These are phyloP conservation scores for Sporothrix luriei DNA, from an alignment of 2,329 filamentous ascomycete species.

Conservation along the genomic window DNA sequence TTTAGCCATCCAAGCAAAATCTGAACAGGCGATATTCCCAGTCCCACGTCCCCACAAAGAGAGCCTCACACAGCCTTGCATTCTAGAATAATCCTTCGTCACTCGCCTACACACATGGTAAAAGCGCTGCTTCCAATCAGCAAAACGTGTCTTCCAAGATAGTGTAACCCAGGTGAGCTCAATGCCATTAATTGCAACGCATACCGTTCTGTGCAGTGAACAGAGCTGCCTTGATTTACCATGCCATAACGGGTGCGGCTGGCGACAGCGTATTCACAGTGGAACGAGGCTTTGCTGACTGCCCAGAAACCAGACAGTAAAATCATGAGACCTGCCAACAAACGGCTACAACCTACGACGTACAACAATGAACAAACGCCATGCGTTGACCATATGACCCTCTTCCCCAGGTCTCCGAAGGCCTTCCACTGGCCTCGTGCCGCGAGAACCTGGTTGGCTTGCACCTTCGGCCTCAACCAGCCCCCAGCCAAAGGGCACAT, in stretches of 20 bases:
- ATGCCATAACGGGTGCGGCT: not conserved
- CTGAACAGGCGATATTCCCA: not conserved
- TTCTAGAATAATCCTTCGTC: not conserved
- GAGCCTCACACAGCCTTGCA: not conserved
- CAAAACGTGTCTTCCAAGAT: not conserved
- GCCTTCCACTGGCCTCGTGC: not conserved
- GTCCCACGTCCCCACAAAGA: not conserved
- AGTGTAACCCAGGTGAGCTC: not conserved
- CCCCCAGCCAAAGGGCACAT: not conserved
- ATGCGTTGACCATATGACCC: not conserved
- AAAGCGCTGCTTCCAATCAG: not conserved
- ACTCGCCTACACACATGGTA: too few relatives aligned
- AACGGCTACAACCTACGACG: too few relatives aligned
- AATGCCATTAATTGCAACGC: too few relatives aligned
- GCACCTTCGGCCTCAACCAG: not conserved
- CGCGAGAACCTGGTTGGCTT: not conserved
- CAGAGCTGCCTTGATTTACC: not conserved
- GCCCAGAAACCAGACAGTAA: not conserved
- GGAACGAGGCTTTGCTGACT: not conserved
- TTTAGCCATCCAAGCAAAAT: not conserved
- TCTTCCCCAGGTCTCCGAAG: not conserved
- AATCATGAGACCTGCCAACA: not conserved
- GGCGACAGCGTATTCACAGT: not conserved
- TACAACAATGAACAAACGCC: not conserved
- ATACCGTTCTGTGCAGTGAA: too few relatives aligned